These are phyloP conservation scores for Aspergillus clavatus DNA, from an alignment of 2,329 filamentous ascomycete genomes.

Conservation along the genomic window DNA sequence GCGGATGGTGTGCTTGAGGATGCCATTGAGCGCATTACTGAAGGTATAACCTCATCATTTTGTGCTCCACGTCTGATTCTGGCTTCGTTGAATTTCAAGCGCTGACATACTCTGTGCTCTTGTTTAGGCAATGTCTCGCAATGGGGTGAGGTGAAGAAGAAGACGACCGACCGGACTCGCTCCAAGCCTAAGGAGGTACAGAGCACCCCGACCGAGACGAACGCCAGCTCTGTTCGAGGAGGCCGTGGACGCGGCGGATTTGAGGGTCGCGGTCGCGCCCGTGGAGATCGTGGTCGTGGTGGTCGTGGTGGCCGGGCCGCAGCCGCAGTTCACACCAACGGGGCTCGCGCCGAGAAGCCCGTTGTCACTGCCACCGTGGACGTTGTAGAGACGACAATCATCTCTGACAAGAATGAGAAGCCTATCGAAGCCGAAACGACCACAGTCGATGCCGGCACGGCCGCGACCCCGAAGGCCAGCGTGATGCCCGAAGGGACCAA, in stretches of 20 bases:
- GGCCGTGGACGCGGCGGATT: constrained; percentile 45
- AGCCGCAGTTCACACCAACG: constrained; percentile 37
- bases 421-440: constrained; percentile 16
- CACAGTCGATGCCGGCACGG: constrained; percentile 15
- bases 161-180: constrained; percentile 43
- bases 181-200: constrained; percentile 45
- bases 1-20: constrained; percentile 46
- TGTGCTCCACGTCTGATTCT: constrained; percentile 4
- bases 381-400: background rate
- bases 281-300: constrained; percentile 46
- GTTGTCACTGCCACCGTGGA: constrained; percentile 12
- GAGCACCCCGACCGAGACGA: constrained; percentile 30
- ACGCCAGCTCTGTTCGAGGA: constrained; percentile 33
- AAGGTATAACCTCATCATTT: constrained; percentile 38
- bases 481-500: constrained; percentile 38
- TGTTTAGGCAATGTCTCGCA: constrained; percentile 48
- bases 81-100: constrained; percentile 5
- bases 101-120: constrained; percentile 11
- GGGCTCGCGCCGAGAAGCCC: constrained; percentile 36
- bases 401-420: constrained; percentile 17
- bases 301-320: constrained; percentile 43
- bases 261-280: constrained; percentile 43
- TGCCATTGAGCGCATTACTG: constrained; percentile 49
- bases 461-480: constrained; percentile 28
- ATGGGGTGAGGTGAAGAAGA: constrained; percentile 52